These are phyloP conservation scores for Erythrobasidium yunnanense DNA, from an alignment of 768 basidiomycete genomes.

Conservation along the genomic window DNA sequence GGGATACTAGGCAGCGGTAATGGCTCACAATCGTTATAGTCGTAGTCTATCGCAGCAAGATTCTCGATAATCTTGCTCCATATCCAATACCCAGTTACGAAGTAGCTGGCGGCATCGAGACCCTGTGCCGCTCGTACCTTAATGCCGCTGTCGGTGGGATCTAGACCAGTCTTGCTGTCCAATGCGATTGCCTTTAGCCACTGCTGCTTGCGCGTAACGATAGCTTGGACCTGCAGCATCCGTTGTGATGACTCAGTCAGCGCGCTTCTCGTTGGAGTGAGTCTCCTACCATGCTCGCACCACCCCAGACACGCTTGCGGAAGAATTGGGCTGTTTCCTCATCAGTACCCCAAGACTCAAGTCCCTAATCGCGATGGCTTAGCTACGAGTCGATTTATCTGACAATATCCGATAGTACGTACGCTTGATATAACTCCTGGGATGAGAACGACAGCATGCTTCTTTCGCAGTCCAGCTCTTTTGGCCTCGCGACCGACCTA, in stretches of 20 bases:
- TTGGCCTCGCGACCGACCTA: slow-evolving; percentile 32
- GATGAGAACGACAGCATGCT: slow-evolving; percentile 36
- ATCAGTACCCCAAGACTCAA: slow-evolving; percentile 88
- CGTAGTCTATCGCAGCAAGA: slow-evolving; percentile 81
- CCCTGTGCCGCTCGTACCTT: slow-evolving; percentile 89
- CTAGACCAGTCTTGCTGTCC: slow-evolving; percentile 81
- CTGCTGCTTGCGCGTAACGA: slow-evolving; percentile 67
- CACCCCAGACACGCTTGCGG: slow-evolving; percentile 61
- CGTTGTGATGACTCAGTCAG: slow-evolving; percentile 1
- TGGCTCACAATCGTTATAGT: slow-evolving; percentile 62
- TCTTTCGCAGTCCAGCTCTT: slow-evolving; percentile 31
- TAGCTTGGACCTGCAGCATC: slow-evolving; percentile 60
- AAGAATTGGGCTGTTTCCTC: slow-evolving; percentile 79
- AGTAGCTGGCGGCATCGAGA: slow-evolving; percentile 30
- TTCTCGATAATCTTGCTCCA: slow-evolving; percentile 80
- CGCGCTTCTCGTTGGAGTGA: slow-evolving; percentile 47
- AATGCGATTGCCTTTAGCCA: slow-evolving; percentile 88
- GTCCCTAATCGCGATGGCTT: slow-evolving; percentile 46
- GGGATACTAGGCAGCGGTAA: not conserved
- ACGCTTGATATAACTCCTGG: slow-evolving; percentile 34
- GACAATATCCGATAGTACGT: not conserved
- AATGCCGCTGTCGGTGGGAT: slow-evolving; percentile 66
- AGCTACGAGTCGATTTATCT: no score
- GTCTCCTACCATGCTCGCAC: slow-evolving; percentile 27
- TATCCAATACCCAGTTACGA: slow-evolving; percentile 83